These are phyloP conservation scores for Olyra latifolia DNA, from an alignment of 176 grass and related monocot species.

Conservation along the genomic window DNA sequence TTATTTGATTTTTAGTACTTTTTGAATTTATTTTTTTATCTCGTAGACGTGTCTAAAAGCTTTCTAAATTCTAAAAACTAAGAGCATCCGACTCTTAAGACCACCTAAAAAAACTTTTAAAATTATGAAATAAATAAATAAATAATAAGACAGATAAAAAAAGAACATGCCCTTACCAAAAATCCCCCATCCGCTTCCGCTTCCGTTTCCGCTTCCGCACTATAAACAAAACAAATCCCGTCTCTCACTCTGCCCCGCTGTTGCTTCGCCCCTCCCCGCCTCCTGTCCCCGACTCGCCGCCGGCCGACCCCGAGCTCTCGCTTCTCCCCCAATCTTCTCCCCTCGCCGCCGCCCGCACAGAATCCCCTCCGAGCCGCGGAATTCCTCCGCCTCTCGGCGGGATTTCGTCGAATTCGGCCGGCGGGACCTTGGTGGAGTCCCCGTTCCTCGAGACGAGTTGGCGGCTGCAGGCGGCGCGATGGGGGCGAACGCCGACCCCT, in stretches of 20 bases:
- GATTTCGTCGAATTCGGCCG: neutral
- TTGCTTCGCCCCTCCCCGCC: neutral
- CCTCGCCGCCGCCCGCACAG: neutral
- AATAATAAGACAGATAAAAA: too few species aligned
- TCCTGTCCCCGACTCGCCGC: slow-evolving; percentile 9
- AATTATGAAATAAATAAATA: too few species aligned
- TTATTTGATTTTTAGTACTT: too few species aligned
- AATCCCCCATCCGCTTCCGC: too few species aligned
- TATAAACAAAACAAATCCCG: neutral
- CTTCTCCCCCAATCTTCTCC: neutral
- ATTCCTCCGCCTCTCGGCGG: neutral
- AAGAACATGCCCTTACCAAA: too few species aligned
- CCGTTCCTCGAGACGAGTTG: neutral
- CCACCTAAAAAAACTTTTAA: too few species aligned
- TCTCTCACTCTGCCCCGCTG: neutral
- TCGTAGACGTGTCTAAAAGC: too few species aligned
- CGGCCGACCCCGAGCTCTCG: slow-evolving; percentile 11
- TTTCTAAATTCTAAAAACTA: too few species aligned
- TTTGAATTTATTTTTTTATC: too few species aligned
- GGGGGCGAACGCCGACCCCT: slow-evolving; percentile 55
- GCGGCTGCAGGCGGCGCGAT: slow-evolving; percentile 4
- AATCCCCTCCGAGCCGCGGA: neutral
- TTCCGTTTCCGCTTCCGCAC: too few species aligned
- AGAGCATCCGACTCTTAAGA: too few species aligned
- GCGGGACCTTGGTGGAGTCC: neutral